phyloP scores from a whole-genome alignment of 202 grass and related monocot genomes.

The Carex arenaria region DNA sequence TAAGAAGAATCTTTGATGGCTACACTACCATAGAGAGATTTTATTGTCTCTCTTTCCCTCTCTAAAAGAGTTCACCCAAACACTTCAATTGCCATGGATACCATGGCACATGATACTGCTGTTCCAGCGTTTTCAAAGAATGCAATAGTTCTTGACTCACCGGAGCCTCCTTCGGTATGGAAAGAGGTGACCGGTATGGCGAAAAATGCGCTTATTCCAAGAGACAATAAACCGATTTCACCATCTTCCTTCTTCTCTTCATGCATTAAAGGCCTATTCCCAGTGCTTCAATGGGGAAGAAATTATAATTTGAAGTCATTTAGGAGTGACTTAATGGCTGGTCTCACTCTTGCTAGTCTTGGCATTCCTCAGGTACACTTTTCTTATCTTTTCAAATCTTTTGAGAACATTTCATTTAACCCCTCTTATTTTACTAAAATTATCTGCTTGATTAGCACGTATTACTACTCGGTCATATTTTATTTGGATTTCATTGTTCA shows the following conservation, averaged over 20 bases:
- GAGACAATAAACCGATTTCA: neutral
- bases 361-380: conserved; percentile 77
- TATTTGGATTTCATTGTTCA: neutral
- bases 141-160: conserved; percentile 43
- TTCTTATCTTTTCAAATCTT: conserved; percentile 16
- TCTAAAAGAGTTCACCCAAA: conserved; percentile 65
- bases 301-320: conserved; percentile 62
- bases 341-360: conserved; percentile 90
- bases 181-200: conserved; percentile 45
- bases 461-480: neutral
- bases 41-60: neutral
- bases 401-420: neutral
- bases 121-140: conserved; percentile 23
- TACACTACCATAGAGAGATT: conserved; percentile 10
- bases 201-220: conserved; percentile 44
- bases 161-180: conserved; percentile 53
- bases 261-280: conserved; percentile 59
- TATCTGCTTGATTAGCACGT: neutral
- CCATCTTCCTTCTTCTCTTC: conserved; percentile 21
- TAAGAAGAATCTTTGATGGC: conserved; percentile 4
- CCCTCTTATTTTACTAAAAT: neutral
- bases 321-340: conserved; percentile 81
- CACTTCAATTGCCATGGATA: conserved; percentile 73
- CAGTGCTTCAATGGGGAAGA: conserved; percentile 77
- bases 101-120: conserved; percentile 17